Evolutionary conservation across 2,329 filamentous ascomycete genomes (phyloP).

Genomic region (Hymenoscyphus scutula): DNA sequence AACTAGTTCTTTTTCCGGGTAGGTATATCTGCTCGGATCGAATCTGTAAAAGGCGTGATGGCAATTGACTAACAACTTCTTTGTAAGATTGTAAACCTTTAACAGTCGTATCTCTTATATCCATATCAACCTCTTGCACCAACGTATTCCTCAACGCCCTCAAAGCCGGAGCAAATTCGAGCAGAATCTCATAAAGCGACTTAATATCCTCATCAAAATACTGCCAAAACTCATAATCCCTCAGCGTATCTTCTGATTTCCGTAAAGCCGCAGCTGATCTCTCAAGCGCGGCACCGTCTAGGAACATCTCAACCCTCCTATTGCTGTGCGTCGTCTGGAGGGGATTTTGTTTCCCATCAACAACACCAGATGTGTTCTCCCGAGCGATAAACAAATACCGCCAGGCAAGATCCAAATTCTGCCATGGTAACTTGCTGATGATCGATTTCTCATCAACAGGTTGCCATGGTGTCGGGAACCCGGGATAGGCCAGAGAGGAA

Average conservation of each 20-base stretch:
- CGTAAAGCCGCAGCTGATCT: not conserved
- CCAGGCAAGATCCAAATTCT: not conserved
- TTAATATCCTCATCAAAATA: constrained; percentile 11
- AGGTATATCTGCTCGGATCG: not conserved
- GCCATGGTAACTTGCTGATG: not conserved
- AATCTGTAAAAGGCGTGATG: not conserved
- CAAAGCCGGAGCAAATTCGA: not conserved
- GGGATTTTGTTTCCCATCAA: not conserved
- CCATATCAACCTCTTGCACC: not conserved
- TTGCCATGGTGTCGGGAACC: not conserved
- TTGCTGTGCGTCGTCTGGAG: not conserved
- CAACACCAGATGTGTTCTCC: not conserved
- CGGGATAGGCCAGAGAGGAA: not conserved
- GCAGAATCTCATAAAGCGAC: not conserved
- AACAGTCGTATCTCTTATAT: not conserved
- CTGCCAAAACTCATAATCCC: constrained; percentile 6
- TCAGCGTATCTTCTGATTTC: constrained; percentile 5
- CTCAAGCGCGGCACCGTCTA: not conserved
- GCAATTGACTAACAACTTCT: not conserved
- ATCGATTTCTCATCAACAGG: not conserved
- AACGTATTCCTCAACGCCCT: not conserved
- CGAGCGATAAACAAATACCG: not conserved
- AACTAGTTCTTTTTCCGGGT: not conserved
- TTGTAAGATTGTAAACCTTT: not conserved
- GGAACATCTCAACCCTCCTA: not conserved